Evolutionary conservation across 2,329 filamentous ascomycete genomes (phyloP), one percentile per base, ranked within the genome.

Genomic region (Lasiodiplodia sp.): DNA sequence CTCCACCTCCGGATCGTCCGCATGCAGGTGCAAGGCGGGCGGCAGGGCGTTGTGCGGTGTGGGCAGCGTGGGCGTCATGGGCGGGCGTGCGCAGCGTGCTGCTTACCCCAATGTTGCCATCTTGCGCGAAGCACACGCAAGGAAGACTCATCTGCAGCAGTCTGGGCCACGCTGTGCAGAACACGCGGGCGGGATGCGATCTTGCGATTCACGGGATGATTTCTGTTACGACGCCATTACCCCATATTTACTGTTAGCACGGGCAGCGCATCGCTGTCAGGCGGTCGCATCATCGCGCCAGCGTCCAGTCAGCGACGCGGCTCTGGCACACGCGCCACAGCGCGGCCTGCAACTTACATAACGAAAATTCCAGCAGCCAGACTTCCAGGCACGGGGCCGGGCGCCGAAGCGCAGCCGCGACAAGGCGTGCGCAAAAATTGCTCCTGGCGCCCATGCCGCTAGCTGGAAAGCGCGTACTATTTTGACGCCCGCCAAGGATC

Each of bases 401-500:
- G 31, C 44, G 31, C 58, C 47, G 60, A 52, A 52, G 60, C 47
- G 47, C 60, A 64, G 44, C 60, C 60, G 60, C 60, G 60, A 64
- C 60, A n/a, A 64, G 18, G 60, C 47, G 60, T 37, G 16, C 58
- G 44, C 44, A 52, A 64, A 64, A 64, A 71, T 71, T 69, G 69
- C 69, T 70, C 69, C 69, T 70, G 57, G 72, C 77, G 75, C 75
- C 77, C 71, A 73, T 80, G 78, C 79, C 78, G 78, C 80, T 81
- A 81, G 80, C 79, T 80, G 79, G 77, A 81, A 80, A 78, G 79
- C 76, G 73, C 68, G 60, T 51, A n/a, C 47, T 64, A 64, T 64
- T 64, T 53, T 38, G 60, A 64, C 60, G 60, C 44, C 60, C 60
- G 47, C 60, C 47, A 52, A 51, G 44, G 44, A 21, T 51, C 10